These are phyloP conservation scores for Mortierella sp. DNA, from an alignment of 371 early-diverging fungal species.

Conservation along the genomic window DNA sequence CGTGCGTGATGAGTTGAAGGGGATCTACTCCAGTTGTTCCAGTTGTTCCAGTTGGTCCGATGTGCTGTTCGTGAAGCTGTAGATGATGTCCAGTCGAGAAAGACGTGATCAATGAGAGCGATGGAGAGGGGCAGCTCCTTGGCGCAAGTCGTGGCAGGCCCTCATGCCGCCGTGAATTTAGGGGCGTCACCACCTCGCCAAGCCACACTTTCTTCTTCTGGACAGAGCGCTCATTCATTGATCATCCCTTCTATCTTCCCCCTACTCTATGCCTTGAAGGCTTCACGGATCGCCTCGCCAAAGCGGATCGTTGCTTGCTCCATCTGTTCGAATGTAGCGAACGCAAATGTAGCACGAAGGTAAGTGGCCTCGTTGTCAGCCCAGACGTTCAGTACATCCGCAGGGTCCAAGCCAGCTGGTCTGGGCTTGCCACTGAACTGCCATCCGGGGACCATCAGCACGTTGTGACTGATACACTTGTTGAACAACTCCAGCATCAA, in stretches of 20 bases:
- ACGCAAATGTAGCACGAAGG: constrained; percentile 67
- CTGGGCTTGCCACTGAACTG: constrained; percentile 55
- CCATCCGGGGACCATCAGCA: constrained; percentile 72
- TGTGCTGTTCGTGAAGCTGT: neutral
- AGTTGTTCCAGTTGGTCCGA: neutral
- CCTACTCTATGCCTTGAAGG: constrained; percentile 20
- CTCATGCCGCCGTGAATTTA: too few relatives aligned
- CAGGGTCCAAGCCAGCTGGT: constrained; percentile 17
- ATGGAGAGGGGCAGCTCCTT: too few relatives aligned
- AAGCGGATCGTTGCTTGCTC: constrained; percentile 61
- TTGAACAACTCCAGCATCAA: constrained; percentile 50
- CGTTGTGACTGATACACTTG: constrained; percentile 59
- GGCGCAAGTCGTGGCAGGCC: too few relatives aligned
- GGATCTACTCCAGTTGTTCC: neutral
- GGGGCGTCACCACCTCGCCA: too few relatives aligned
- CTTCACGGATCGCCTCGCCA: constrained; percentile 33
- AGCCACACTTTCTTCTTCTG: too few relatives aligned
- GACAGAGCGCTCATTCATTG: too few relatives aligned
- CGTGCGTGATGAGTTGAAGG: neutral
- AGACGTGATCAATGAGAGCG: too few relatives aligned
- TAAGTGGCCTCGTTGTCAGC: constrained; percentile 58
- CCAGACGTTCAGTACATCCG: constrained; percentile 26
- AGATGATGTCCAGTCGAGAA: constrained; percentile 2
- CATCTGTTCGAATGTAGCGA: constrained; percentile 65
- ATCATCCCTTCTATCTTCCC: too few relatives aligned